Conservation (phyloP, 139 green algal genomes). For the Spirogloea muscicola region DNA sequence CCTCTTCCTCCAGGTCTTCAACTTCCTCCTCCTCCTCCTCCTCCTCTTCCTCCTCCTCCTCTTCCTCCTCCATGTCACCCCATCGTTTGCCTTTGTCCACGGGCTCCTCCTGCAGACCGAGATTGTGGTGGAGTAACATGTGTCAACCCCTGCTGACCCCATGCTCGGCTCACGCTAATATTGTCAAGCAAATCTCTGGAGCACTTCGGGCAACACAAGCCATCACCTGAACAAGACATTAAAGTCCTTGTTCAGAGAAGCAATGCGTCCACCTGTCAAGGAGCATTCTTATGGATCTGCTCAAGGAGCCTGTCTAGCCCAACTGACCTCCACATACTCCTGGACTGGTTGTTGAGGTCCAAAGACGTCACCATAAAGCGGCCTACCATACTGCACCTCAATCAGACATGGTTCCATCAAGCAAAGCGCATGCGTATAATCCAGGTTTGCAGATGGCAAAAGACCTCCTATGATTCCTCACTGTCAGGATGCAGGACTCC, state of each 20-base stretch:
- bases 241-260: not conserved
- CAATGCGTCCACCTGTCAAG: not conserved
- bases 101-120: slow-evolving; percentile 51
- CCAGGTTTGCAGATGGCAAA: not conserved
- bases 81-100: slow-evolving; percentile 68
- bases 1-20: slow-evolving; percentile 54
- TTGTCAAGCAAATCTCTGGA: not conserved
- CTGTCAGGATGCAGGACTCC: too few relatives aligned
- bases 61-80: slow-evolving; percentile 71
- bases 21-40: slow-evolving; percentile 57
- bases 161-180: not conserved
- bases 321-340: slow-evolving; percentile 33
- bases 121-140: not conserved
- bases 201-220: not conserved
- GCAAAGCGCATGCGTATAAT: not conserved
- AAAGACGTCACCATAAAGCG: slow-evolving; percentile 98
- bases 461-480: too few relatives aligned
- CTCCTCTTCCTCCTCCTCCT: slow-evolving; percentile 59
- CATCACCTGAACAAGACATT: not conserved
- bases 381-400: slow-evolving; percentile 65
- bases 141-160: not conserved
- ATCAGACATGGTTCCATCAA: too few relatives aligned
- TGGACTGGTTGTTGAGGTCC: slow-evolving; percentile 32
- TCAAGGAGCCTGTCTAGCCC: slow-evolving; percentile 36
- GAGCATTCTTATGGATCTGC: not conserved